Evolutionary conservation across 1,284 basidiomycete species (phyloP), one percentile per base, ranked within the genome.

Genomic region (Athelia psychrophila): DNA sequence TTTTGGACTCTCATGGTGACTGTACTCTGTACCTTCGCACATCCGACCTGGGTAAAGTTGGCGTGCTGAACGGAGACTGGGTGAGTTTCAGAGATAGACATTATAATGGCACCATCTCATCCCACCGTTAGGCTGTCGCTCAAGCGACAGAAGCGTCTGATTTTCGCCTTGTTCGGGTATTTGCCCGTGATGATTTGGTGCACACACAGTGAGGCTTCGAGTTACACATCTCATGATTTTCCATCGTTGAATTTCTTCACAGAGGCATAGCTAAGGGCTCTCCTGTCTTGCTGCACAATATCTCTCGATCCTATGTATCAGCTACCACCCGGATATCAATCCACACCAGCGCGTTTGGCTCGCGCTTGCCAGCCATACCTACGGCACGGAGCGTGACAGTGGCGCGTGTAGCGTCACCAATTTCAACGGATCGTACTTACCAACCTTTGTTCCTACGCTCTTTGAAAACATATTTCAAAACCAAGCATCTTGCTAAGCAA

Each of bases 21-120:
- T 70, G 64, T 44, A 78, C 80, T 2, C 56, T 89, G 0, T 86
- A 81, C 58, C 57, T 86, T 23, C 73, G 77, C 20, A 82, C 85
- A 2, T 64, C 73, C 18, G 86, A 91, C 49, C 74, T 98, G 16
- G 84, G 83, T 12, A 76, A 78, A 47, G 70, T 93, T 24, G 94
- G 93, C 0, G 71, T 91, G 3, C 81, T 95, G 57, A 85, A 86
- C 58, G 91, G 91, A 30, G 93, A 97, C 66, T 96, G 94, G 94
- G 93, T 92, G 61, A 59, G 86, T n/a, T 16, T 42, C 20, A 42
- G 9, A 18, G 9, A 42, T 42, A 9, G 6, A 16, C 8, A 16
- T 16, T 42, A 9, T 6, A 9, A n/a, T 16, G 20, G 8, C 6
- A 18, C 6, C 6, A 8, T 42, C 16, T 42, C 38, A 42, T 42